These are phyloP conservation scores for Neonothopanus nambi DNA, from an alignment of 1,284 basidiomycete genomes.

Conservation along the genomic window DNA sequence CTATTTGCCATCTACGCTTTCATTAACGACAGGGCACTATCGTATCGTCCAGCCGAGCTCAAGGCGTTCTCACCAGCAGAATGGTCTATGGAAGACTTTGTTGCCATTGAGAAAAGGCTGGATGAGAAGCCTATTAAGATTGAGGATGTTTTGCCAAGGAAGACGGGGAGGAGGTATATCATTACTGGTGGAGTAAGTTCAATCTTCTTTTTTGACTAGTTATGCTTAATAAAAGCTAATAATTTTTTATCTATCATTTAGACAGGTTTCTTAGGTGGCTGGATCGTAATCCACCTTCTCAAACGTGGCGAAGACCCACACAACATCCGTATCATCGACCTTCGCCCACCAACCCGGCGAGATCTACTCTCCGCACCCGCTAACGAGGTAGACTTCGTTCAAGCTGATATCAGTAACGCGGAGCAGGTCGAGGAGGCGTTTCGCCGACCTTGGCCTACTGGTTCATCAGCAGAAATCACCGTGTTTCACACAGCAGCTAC, in stretches of 20 bases:
- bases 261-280: conserved; percentile 57
- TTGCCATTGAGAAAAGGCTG: conserved; percentile 4
- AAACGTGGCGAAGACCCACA: conserved; percentile 53
- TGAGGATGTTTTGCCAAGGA: conserved; percentile 37
- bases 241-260: too few relatives aligned
- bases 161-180: conserved; percentile 56
- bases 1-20: conserved; percentile 4
- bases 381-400: conserved; percentile 42
- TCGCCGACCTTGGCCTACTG: conserved; percentile 46
- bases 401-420: conserved; percentile 44
- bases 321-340: conserved; percentile 51
- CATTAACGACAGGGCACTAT: conserved; percentile 14
- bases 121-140: conserved; percentile 12
- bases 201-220: not conserved
- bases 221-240: not conserved
- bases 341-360: conserved; percentile 46
- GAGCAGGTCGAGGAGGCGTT: conserved; percentile 46
- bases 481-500: conserved; percentile 57
- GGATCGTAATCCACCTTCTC: conserved; percentile 55
- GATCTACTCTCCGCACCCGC: conserved; percentile 45
- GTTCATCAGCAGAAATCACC: conserved; percentile 33
- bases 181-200: conserved; percentile 50
- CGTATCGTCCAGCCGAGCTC: conserved; percentile 4
- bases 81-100: conserved; percentile 9
- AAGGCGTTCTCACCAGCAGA: conserved; percentile 11